Evolutionary conservation across 345 rosid species (phyloP).

Genomic region (Raphanus raphanistrum): DNA sequence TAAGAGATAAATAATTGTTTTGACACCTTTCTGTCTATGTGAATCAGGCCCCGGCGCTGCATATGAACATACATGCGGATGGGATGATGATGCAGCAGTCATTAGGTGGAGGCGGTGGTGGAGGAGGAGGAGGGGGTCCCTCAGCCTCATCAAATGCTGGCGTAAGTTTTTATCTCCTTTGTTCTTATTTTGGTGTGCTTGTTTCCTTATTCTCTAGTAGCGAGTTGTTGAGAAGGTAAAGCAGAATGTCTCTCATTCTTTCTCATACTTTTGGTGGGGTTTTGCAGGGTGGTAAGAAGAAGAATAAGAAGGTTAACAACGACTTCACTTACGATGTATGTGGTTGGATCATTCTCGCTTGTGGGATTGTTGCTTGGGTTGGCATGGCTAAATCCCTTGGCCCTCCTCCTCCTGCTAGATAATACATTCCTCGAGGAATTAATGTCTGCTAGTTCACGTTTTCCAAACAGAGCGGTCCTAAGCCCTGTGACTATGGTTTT

Average conservation of each 20-base stretch:
- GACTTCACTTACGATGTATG: conserved; percentile 81
- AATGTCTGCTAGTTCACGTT: conserved; percentile 3
- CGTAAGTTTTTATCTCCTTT: conserved; percentile 39
- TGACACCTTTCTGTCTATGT: neutral
- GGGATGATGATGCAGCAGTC: conserved; percentile 51
- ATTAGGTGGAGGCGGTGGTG: conserved; percentile 34
- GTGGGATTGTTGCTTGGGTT: conserved; percentile 82
- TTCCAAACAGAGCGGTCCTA: neutral
- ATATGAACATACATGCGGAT: conserved; percentile 59
- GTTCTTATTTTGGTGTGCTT: neutral
- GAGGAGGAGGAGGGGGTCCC: conserved; percentile 43
- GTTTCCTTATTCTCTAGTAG: neutral
- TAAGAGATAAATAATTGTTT: neutral
- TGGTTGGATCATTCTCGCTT: conserved; percentile 88
- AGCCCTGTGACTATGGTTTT: conserved; percentile 16
- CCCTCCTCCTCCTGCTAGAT: conserved; percentile 58
- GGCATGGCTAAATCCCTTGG: conserved; percentile 79
- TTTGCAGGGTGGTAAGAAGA: conserved; percentile 46
- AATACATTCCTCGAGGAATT: neutral
- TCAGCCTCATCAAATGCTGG: conserved; percentile 55
- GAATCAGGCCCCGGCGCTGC: conserved; percentile 79
- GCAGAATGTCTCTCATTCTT: neutral
- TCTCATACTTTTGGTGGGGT: neutral
- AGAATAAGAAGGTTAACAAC: conserved; percentile 59
- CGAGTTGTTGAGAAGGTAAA: neutral